Percentiles rank a stretch among this genome's conserved stretches.
phyloP scores from a whole-genome alignment of 805 yeast species.

The Candida railenensis region DNA sequence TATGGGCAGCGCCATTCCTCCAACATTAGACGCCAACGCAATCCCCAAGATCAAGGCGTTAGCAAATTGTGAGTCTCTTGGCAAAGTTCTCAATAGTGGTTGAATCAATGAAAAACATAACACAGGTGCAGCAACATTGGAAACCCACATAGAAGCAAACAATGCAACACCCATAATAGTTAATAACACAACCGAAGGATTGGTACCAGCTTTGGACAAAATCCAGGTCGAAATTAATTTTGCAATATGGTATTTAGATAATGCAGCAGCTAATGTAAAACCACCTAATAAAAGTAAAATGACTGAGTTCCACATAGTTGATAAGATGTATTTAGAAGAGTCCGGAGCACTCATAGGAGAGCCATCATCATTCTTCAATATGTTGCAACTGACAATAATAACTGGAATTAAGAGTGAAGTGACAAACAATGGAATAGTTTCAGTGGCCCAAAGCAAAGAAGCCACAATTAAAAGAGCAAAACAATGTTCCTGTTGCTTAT shows the following conservation, averaged over 20 bases:
- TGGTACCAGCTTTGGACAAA: slow-evolving; percentile 49
- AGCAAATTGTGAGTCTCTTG: slow-evolving; percentile 38
- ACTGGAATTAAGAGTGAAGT: slow-evolving; percentile 85
- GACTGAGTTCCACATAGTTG: slow-evolving; percentile 55
- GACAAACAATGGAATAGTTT: slow-evolving; percentile 86
- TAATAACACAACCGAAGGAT: slow-evolving; percentile 46
- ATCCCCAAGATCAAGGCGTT: slow-evolving; percentile 46
- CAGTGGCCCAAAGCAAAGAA: slow-evolving; percentile 94
- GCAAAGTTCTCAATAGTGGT: slow-evolving; percentile 46
- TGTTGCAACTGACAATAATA: slow-evolving; percentile 69
- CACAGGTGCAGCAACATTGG: slow-evolving; percentile 58
- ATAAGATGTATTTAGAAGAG: slow-evolving; percentile 45
- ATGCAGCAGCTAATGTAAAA: slow-evolving; percentile 53
- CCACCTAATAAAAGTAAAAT: slow-evolving; percentile 53
- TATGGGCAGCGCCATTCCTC: slow-evolving; percentile 57
- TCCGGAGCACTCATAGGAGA: slow-evolving; percentile 40
- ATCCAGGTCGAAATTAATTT: slow-evolving; percentile 50
- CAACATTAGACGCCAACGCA: slow-evolving; percentile 52
- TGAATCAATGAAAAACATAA: slow-evolving; percentile 50
- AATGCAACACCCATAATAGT: slow-evolving; percentile 52
- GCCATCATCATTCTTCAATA: slow-evolving; percentile 57
- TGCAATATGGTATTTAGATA: slow-evolving; percentile 54
- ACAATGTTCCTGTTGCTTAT: slow-evolving; percentile 43
- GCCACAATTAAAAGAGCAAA: slow-evolving; percentile 80
- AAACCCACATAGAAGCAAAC: slow-evolving; percentile 58